Evolutionary conservation across 495 filamentous ascomycete species (phyloP).

Genomic region (Hypoxylon trugodes): DNA sequence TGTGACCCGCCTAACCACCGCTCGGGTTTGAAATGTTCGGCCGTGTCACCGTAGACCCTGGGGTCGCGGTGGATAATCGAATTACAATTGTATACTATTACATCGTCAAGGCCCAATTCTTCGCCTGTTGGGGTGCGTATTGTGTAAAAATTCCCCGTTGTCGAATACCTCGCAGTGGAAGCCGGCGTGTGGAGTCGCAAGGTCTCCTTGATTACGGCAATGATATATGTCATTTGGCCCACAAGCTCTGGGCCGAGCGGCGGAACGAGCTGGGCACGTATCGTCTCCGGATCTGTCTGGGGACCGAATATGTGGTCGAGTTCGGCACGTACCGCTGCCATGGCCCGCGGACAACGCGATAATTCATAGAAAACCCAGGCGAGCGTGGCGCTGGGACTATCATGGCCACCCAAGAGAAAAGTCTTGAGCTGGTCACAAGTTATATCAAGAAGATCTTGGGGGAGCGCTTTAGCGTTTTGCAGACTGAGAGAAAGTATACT

Average conservation of each 20-base stretch:
- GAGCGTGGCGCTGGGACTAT: not conserved
- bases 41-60: constrained; percentile 63
- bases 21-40: constrained; percentile 67
- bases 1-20: constrained; percentile 58
- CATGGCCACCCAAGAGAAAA: not conserved
- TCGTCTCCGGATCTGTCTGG: not conserved
- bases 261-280: not conserved
- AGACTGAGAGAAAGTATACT: too few relatives aligned
- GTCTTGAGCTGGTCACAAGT: not conserved
- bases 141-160: constrained; percentile 43
- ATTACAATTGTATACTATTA: constrained; percentile 61
- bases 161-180: constrained; percentile 45
- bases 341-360: not conserved
- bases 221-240: constrained; percentile 49
- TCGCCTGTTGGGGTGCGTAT: constrained; percentile 61
- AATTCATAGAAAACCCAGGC: not conserved
- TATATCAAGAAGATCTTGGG: too few relatives aligned
- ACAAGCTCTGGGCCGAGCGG: constrained; percentile 10
- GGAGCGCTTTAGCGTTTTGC: too few relatives aligned
- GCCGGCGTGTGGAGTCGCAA: constrained; percentile 58
- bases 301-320: not conserved
- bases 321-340: not conserved
- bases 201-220: constrained; percentile 63
- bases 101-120: constrained; percentile 62
- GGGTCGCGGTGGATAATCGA: constrained; percentile 65